Evolutionary conservation across 1,284 basidiomycete genomes (phyloP), one percentile per base, ranked within the genome.

Genomic region (Cystobasidium slooffiae): DNA sequence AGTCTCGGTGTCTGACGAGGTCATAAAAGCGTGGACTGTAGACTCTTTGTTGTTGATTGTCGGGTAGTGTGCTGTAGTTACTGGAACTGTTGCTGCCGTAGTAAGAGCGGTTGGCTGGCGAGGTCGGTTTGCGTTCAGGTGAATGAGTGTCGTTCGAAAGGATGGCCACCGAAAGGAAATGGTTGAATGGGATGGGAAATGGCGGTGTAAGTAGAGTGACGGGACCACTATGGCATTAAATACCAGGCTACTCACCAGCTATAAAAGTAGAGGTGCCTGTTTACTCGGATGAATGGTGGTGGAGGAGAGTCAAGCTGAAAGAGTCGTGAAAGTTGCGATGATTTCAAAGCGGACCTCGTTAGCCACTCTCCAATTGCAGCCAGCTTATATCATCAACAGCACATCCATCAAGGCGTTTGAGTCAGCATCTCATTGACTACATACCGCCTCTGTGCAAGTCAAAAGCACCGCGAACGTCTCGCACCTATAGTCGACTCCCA

Each of bases 1-100:
- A 58, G 61, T 56, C 43, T 46, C 37, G 63, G 62, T 66, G 70
- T 73, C 70, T 53, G 51, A 44, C 63, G 70, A 73, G 70, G 47
- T 73, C 70, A 73, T 73, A 73, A 73, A 73, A 73, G 70, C 70
- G 62, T 66, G 39, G 20, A 73, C 24, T 39, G 61, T 8, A 61
- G 31, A 63, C 44, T 47, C 47, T 63, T 47, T 39, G 58, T 39
- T 53, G 49, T 16, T 49, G 64, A 41, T 53, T 53, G 61, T n/a
- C n/a, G 56, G 9, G 20, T 37, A 22, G 9, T 14, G 22, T 43
- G 61, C 61, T 63, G 61, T 41, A 22, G 20, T 49, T 46, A 22
- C 61, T 63, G 10, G 61, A n/a, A 49, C 16, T 16, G 46, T 63
- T 63, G 61, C 44, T 22, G 43, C 20, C 43, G 31, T 16, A 16